Evolutionary conservation across 495 filamentous ascomycete species (phyloP), one percentile per base, ranked within the genome.

Genomic region (Xylaria intraflava): DNA sequence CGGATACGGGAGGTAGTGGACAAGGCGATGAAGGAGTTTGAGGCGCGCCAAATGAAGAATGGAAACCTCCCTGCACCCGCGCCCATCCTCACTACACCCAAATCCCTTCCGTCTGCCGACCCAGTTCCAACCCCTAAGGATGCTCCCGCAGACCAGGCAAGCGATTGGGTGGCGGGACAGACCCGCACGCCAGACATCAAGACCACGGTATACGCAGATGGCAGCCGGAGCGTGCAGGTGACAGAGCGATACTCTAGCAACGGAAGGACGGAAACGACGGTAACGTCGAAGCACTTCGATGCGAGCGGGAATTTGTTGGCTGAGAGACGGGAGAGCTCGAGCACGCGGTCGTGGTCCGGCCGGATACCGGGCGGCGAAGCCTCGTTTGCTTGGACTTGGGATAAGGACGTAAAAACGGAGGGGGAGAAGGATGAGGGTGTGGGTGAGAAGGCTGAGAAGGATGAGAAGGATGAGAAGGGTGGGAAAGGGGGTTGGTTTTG

Each of bases 401-500:
- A 45, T 43, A 39, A 47, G 24, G 23, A 39, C 17, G 36, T 1
- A 19, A 17, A 7, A 7, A 46, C 30, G 23, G 47, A 33, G 14
- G 14, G 33, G 1, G 16, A 22, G 6, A 29, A 23, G 17, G 45
- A 36, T 16, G 43, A 51, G 19, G 39, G 17, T 16, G 17, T 1
- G 19, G 12, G 29, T n/a, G 24, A 40, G 22, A 16, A 45, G n/a
- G 50, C 27, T 5, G 20, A 38, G 33, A 27, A 7, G 3, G 48
- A 14, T 20, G 22, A 31, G 3, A 47, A 33, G 20, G 48, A 59
- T 20, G 51, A 56, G 31, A 65, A 62, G 38, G 42, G 39, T 1
- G 62, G 64, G n/a, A 65, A 64, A 35, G 38, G 39, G 0, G 62
- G 65, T 11, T 70, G 68, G 65, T 67, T 69, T 29, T 70, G 68